Conservation (phyloP, 192 early-diverging fungal genomes). For the Coemansia sp. region DNA sequence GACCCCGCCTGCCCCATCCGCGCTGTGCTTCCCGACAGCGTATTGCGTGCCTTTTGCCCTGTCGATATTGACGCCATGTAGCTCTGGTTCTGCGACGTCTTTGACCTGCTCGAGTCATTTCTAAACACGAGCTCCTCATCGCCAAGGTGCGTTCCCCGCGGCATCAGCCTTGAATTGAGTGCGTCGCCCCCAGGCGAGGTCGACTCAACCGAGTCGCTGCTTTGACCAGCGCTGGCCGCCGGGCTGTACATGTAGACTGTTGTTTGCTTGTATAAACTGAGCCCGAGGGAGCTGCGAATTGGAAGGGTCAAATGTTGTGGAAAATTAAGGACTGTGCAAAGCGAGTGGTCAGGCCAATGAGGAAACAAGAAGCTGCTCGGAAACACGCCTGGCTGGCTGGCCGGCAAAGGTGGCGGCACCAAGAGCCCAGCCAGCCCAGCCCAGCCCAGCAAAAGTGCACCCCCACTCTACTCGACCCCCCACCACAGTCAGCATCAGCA, state of each 20-base stretch:
- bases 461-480: too few species aligned
- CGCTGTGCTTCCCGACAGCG: slow-evolving; percentile 15
- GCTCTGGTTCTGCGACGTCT: slow-evolving; percentile 42
- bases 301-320: too few species aligned
- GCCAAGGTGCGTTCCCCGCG: slow-evolving; percentile 30
- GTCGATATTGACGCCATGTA: slow-evolving; percentile 50
- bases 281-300: too few species aligned
- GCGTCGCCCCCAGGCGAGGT: slow-evolving; percentile 13
- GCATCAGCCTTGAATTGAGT: slow-evolving; percentile 40
- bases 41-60: slow-evolving; percentile 35
- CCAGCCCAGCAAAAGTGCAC: too few species aligned
- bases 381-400: too few species aligned
- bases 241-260: slow-evolving; percentile 43
- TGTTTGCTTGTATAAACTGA: too few species aligned
- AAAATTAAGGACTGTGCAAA: too few species aligned
- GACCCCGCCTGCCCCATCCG: slow-evolving; percentile 12
- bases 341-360: too few species aligned
- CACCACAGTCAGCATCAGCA: too few species aligned
- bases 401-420: too few species aligned
- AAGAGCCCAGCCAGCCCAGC: too few species aligned
- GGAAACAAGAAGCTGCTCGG: too few species aligned
- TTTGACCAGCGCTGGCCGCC: slow-evolving; percentile 28
- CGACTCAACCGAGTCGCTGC: slow-evolving; percentile 33
- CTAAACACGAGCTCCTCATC: slow-evolving; percentile 50
- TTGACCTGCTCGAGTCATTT: slow-evolving; percentile 39